Base-by-base conservation (phyloP, 2,329 filamentous ascomycete species). In the Leptographium lundbergii region DNA sequence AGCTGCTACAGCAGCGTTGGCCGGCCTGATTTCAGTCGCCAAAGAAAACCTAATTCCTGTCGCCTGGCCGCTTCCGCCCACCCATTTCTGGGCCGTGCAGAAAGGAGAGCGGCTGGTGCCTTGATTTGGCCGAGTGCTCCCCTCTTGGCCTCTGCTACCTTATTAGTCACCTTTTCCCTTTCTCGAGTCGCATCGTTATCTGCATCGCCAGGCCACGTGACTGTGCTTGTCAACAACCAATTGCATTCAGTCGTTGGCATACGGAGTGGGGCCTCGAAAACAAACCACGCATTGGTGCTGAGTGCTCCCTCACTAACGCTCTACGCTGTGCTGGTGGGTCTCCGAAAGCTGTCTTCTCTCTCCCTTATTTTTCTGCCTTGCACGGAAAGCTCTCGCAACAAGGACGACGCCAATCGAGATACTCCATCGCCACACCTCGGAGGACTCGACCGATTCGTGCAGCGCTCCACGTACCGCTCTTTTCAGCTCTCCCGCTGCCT, bases 321-420 rank as follows among this genome's bases (percentile, higher is more conserved):
- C n/a, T 25, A 25, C 19, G 22, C 24, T 19, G 48, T 19, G 32
- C 32, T 34, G 25, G 48, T 57, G 34, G 48, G 24, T 39, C 32
- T 24, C 45, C 6, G 56, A 29, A 57, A 57, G 56, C 56, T 57
- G 48, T 48, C 42, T 57, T 42, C 13, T 29, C 22, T 22, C 48
- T 57, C 36, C n/a, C 56, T 36, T 53, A 42, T 45, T 53, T 52
- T 57, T 36, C 29, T 57, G 45, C 45, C 56, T 57, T 22, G 34
- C 14, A 34, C n/a, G 24, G 25, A 51, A 51, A 57, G 56, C 56
- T 51, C 45, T 39, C 27, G 32, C 34, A n/a, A 45, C 54, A 13
- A 39, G 34, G 34, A 39, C 52, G 32, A 22, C 32, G n/a, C 51
- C 52, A 54, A 54, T 36, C 29, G 22, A 39, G 32, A 24, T n/a